A percentile compares a stretch with the other conserved stretches of the same genome.
These are phyloP conservation scores for Phytophthora citrophthora DNA, from an alignment of 352 stramenopile species.

Conservation along the genomic window DNA sequence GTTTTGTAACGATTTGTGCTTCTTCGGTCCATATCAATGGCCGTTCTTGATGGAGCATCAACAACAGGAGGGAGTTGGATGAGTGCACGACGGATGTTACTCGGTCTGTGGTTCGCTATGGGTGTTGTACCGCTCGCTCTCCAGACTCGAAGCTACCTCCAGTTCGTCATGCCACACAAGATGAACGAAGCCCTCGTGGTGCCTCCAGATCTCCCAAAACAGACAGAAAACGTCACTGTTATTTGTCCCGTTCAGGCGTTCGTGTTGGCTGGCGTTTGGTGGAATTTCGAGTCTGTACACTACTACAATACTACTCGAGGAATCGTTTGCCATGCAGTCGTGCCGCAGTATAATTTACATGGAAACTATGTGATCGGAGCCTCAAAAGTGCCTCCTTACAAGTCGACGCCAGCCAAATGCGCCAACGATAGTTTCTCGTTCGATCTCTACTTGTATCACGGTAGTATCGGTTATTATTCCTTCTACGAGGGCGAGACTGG, in stretches of 20 bases:
- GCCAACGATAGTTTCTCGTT: slow-evolving; percentile 5
- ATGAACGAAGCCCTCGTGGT: slow-evolving; percentile 18
- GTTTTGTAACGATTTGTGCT: too few species aligned
- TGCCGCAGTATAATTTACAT: slow-evolving; percentile 30
- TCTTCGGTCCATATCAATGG: too few species aligned
- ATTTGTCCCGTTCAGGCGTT: slow-evolving; percentile 18
- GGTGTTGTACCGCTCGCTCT: slow-evolving; percentile 14
- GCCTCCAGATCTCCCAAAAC: neutral
- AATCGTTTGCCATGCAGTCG: slow-evolving; percentile 18
- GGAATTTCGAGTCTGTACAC: slow-evolving; percentile 21
- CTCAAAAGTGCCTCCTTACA: neutral
- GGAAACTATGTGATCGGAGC: slow-evolving; percentile 19
- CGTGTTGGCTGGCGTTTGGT: slow-evolving; percentile 26
- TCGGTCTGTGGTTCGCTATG: neutral
- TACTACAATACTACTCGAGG: slow-evolving; percentile 18
- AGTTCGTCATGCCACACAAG: slow-evolving; percentile 28
- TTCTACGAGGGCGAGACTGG: slow-evolving; percentile 13
- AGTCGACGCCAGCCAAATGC: slow-evolving; percentile 1
- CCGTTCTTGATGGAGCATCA: too few species aligned
- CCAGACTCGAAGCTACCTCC: slow-evolving; percentile 18
- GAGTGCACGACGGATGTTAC: neutral
- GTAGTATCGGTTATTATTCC: slow-evolving; percentile 9
- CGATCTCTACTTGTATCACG: slow-evolving; percentile 12
- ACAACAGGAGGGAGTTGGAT: neutral
- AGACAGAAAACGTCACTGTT: slow-evolving; percentile 6